Evolutionary conservation across 768 basidiomycete genomes (phyloP).

Genomic region (Calocybe gangraenosa): DNA sequence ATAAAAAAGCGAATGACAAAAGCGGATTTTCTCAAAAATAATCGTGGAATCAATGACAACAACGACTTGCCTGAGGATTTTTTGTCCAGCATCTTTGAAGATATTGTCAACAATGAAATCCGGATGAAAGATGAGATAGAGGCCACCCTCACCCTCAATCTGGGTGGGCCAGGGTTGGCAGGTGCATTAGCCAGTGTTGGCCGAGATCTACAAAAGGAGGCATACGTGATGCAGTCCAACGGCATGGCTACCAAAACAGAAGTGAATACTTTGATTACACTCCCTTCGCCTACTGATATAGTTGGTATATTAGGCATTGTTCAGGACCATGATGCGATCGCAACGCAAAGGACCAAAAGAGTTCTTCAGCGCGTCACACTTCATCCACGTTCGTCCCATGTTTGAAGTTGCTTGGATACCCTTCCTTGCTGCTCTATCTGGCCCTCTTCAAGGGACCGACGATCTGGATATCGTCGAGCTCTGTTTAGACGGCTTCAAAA

Average conservation of each 20-base stretch:
- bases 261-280: constrained; percentile 34
- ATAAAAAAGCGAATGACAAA: constrained; percentile 94
- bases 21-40: constrained; percentile 88
- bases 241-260: constrained; percentile 98
- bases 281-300: constrained; percentile 7
- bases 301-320: constrained; percentile 66
- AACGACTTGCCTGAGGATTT: constrained; percentile 85
- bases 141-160: constrained; percentile 36
- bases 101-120: constrained; percentile 90
- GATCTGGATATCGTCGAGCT: constrained; percentile 89
- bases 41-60: constrained; percentile 93
- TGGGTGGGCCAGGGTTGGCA: constrained; percentile 68
- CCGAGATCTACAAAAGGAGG: constrained; percentile 91
- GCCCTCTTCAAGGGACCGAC: constrained; percentile 91
- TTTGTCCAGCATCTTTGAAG: constrained; percentile 76
- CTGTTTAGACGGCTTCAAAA: constrained; percentile 93
- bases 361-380: constrained; percentile 95
- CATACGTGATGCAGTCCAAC: constrained; percentile 91
- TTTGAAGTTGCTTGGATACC: constrained; percentile 99
- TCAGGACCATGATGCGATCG: constrained; percentile 87
- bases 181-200: constrained; percentile 86
- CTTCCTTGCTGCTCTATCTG: constrained; percentile 92
- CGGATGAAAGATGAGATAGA: constrained; percentile 98
- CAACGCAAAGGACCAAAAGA: constrained; percentile 84
- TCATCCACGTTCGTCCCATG: constrained; percentile 96